Evolutionary conservation across 78 protist genomes (phyloP), one percentile per base, ranked within the genome.

Genomic region (Dictyostelium discoideum): DNA sequence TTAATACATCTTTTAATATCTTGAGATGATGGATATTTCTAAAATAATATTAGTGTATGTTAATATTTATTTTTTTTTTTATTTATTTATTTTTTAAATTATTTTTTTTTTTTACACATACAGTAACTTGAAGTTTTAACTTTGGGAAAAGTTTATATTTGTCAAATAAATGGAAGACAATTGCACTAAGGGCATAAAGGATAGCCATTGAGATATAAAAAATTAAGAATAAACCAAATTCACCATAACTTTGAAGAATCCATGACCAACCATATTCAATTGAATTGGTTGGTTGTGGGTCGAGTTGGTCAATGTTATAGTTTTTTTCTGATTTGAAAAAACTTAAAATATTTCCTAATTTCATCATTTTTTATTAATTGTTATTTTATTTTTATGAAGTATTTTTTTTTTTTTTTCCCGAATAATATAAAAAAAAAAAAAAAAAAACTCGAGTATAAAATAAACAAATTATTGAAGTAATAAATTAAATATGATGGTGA

Each of bases 1-100:
- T 86, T 69, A 29, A 92, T 20, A 84, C 96, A 92, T 90, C 95
- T 90, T 54, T 48, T 80, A 24, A 90, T 90, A 82, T 90, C 95
- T 29, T 22, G 5, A 5, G 44, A 20, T 37, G 79, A 18, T 82
- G 95, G 95, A 39, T 90, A 90, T 90, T 82, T 90, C 95, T 89
- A 50, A 26, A 24, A 26, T 48, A 48, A 29, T 5, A 44, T 42
- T 42, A 42, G 46, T 42, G 7, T n/a, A n/a, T 4, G 8, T 65
- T 14, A 84, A 5, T 32, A 5, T 42, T 54, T 39, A 84, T 84
- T 18, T 84, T 72, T 84, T 13, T 42, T 72, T 67, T 84, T 22
- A 48, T 22, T 16, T n/a, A n/a, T n/a, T 54, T 65, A 8, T 32
- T 83, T 5, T 16, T 54, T n/a, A n/a, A n/a, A n/a, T n/a, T n/a